Evolutionary conservation across 2,329 filamentous ascomycete species (phyloP).

Genomic region (Thielaviopsis ethacetica): DNA sequence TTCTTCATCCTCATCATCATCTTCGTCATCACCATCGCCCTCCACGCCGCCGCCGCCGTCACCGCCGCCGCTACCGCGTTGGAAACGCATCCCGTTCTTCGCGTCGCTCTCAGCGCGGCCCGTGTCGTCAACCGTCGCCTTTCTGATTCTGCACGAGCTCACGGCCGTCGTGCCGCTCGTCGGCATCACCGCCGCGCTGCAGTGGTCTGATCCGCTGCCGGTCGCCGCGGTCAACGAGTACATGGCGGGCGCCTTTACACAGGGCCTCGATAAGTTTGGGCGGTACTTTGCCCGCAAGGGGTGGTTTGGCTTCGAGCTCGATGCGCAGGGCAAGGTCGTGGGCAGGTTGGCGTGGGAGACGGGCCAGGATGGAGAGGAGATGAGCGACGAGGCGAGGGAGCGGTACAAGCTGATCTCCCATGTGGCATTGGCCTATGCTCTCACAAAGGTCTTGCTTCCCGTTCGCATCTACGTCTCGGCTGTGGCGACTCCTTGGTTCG

Average conservation of each 20-base stretch:
- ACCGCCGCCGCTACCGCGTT: not conserved
- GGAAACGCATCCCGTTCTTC: slow-evolving; percentile 35
- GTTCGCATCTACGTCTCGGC: slow-evolving; percentile 61
- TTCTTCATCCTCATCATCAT: not conserved
- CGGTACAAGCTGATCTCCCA: slow-evolving; percentile 43
- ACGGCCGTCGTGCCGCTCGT: slow-evolving; percentile 73
- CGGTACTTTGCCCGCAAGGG: slow-evolving; percentile 62
- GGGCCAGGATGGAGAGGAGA: slow-evolving; percentile 8
- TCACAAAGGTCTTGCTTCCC: slow-evolving; percentile 75
- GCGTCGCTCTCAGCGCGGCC: slow-evolving; percentile 58
- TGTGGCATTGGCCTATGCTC: slow-evolving; percentile 76
- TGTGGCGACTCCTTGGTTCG: slow-evolving; percentile 89
- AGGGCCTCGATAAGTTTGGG: slow-evolving; percentile 59
- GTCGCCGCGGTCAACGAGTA: slow-evolving; percentile 31
- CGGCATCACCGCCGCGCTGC: slow-evolving; percentile 59
- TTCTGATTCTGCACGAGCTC: slow-evolving; percentile 79
- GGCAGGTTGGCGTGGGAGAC: slow-evolving; percentile 19
- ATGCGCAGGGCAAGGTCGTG: slow-evolving; percentile 22
- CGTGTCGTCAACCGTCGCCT: slow-evolving; percentile 66
- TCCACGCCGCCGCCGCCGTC: not conserved
- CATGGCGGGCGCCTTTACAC: slow-evolving; percentile 34
- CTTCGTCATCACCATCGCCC: not conserved
- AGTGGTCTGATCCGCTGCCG: slow-evolving; percentile 63
- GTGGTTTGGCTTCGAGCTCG: slow-evolving; percentile 49
- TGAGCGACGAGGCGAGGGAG: slow-evolving; percentile 4